Conservation (phyloP, 2,329 filamentous ascomycete species). For the Xylaria sp. region DNA sequence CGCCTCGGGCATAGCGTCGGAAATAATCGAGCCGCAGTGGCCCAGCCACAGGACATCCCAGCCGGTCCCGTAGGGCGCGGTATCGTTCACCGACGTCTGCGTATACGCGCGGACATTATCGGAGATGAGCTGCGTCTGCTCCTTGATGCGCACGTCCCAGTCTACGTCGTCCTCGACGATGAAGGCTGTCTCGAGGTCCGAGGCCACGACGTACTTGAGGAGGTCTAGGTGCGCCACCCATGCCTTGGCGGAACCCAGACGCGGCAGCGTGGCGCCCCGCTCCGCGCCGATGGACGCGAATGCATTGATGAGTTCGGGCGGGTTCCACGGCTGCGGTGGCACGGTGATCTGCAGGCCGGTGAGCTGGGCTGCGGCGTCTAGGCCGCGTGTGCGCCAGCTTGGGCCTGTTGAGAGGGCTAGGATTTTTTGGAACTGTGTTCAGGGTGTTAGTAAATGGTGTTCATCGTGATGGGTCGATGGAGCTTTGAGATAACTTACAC, state of each 20-base stretch:
- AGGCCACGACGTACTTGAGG: constrained; percentile 28
- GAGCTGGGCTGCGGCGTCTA: constrained; percentile 32
- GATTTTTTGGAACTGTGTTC: background rate
- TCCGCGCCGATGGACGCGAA: constrained; percentile 26
- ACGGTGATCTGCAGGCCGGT: constrained; percentile 32
- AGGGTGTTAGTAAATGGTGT: background rate
- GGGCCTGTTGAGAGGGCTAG: constrained; percentile 13
- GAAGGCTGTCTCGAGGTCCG: constrained; percentile 24
- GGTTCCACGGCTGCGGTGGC: constrained; percentile 31
- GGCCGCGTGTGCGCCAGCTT: constrained; percentile 35
- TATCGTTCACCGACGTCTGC: background rate
- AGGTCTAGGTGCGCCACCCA: constrained; percentile 33
- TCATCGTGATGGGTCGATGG: no score
- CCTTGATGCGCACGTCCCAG: constrained; percentile 34
- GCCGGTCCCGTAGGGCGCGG: constrained; percentile 27
- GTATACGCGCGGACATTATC: constrained; percentile 31
- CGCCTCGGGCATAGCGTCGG: constrained; percentile 12
- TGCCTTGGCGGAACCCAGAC: constrained; percentile 21
- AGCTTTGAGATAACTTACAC: background rate
- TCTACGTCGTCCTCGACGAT: constrained; percentile 37
- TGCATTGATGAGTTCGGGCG: constrained; percentile 26
- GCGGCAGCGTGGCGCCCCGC: constrained; percentile 8
- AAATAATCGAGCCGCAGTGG: constrained; percentile 31
- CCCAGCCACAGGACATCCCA: constrained; percentile 39
- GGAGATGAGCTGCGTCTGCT: constrained; percentile 30